Percentiles rank a stretch among this genome's conserved stretches.
Evolutionary conservation across 2,329 filamentous ascomycete species (phyloP).

Genomic region (Aureobasidium sp.): DNA sequence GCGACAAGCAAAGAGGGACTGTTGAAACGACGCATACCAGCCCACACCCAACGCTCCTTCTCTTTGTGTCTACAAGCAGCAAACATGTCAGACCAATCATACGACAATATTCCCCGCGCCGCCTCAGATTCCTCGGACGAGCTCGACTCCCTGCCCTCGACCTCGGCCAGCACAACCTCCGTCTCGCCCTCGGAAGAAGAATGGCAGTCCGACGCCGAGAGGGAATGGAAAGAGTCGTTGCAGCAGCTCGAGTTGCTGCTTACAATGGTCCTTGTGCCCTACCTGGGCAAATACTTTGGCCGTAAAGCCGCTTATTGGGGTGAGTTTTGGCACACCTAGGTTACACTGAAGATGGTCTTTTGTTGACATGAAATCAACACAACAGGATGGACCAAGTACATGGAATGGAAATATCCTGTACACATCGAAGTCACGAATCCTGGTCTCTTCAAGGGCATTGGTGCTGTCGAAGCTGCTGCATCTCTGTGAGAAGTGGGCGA

Average conservation of each 20-base stretch:
- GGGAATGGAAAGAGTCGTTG: slow-evolving; percentile 89
- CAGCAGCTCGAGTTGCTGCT: slow-evolving; percentile 89
- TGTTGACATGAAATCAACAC: slow-evolving; percentile 19
- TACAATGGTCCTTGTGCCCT: slow-evolving; percentile 91
- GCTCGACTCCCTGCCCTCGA: slow-evolving; percentile 45
- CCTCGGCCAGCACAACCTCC: slow-evolving; percentile 44
- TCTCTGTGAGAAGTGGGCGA: slow-evolving; percentile 25
- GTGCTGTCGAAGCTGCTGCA: slow-evolving; percentile 42
- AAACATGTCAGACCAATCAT: slow-evolving; percentile 29
- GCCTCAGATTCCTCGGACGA: slow-evolving; percentile 28
- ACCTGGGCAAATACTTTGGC: slow-evolving; percentile 89
- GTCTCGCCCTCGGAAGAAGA: slow-evolving; percentile 38
- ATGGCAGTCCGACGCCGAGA: slow-evolving; percentile 77
- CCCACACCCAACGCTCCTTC: not conserved
- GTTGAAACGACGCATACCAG: not conserved
- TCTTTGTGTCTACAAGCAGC: not conserved
- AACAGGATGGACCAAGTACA: slow-evolving; percentile 82
- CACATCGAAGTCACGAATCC: slow-evolving; percentile 54
- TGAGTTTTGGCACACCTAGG: too few relatives aligned
- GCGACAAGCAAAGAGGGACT: not conserved
- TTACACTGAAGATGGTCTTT: too few relatives aligned
- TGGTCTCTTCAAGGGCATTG: slow-evolving; percentile 39
- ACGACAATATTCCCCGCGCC: slow-evolving; percentile 41
- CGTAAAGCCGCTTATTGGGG: slow-evolving; percentile 95
- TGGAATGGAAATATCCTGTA: slow-evolving; percentile 88